phyloP scores from a whole-genome alignment of 495 filamentous ascomycete species.

The Penicillium herquei region DNA sequence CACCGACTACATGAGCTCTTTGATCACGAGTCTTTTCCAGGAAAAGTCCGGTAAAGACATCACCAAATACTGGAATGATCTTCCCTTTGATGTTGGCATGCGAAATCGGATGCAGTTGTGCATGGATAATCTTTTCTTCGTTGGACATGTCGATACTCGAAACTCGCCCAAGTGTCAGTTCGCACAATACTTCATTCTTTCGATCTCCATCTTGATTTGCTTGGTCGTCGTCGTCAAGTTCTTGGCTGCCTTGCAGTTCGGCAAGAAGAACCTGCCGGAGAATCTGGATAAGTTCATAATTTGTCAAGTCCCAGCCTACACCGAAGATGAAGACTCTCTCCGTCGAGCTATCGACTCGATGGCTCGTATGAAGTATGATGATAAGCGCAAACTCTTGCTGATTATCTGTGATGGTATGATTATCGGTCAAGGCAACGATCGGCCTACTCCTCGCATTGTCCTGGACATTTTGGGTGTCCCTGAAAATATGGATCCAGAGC shows the following conservation, averaged over 20 bases:
- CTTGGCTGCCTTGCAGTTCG: conserved; percentile 91
- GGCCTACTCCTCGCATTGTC: conserved; percentile 92
- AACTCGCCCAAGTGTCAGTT: conserved; percentile 85
- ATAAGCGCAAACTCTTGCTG: conserved; percentile 57
- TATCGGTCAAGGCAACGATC: conserved; percentile 96
- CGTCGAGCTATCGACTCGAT: conserved; percentile 96
- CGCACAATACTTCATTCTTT: conserved; percentile 85
- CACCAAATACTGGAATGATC: conserved; percentile 74
- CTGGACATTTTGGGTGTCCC: conserved; percentile 95
- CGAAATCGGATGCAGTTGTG: conserved; percentile 75
- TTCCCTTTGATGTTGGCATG: conserved; percentile 52
- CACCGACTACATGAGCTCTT: conserved; percentile 77
- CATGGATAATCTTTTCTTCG: conserved; percentile 92
- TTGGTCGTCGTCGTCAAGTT: conserved; percentile 93
- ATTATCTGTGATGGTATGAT: conserved; percentile 67
- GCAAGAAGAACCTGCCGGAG: conserved; percentile 85
- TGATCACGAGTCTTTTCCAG: conserved; percentile 75
- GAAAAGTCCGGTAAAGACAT: conserved; percentile 74
- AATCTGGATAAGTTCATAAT: conserved; percentile 98
- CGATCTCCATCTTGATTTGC: conserved; percentile 80
- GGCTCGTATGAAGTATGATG: conserved; percentile 93
- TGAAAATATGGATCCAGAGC: conserved; percentile 92
- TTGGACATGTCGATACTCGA: conserved; percentile 88
- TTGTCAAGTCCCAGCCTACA: conserved; percentile 96
- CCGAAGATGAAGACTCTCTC: conserved; percentile 95